Conservation (phyloP, 768 basidiomycete genomes). For the Mycena maculata region DNA sequence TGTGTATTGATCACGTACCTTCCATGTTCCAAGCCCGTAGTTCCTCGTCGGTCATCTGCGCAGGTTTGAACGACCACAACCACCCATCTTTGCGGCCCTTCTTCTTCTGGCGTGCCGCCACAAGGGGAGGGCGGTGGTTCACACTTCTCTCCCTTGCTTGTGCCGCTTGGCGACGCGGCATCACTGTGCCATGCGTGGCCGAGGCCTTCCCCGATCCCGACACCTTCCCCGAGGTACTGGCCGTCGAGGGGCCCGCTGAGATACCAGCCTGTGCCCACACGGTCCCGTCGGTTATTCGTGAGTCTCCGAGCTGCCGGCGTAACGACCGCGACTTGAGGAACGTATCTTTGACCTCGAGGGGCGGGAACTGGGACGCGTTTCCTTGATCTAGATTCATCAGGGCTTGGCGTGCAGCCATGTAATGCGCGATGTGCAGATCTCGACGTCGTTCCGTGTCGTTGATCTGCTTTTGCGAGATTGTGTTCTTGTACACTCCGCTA, state of each 20-base stretch:
- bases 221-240: background rate
- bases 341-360: conserved; percentile 6
- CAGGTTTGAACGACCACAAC: conserved; percentile 1
- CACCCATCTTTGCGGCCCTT: conserved; percentile 9
- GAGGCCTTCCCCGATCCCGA: background rate
- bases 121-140: too few species aligned
- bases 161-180: background rate
- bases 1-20: background rate
- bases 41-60: conserved; percentile 3
- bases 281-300: background rate
- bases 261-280: background rate
- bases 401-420: conserved; percentile 7
- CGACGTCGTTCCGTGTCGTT: background rate
- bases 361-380: background rate
- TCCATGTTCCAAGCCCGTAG: background rate
- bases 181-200: background rate
- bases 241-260: background rate
- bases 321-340: background rate
- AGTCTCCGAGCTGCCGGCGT: conserved; percentile 8
- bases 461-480: background rate
- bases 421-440: conserved; percentile 1
- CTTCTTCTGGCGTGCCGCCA: background rate
- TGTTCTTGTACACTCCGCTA: conserved; percentile 6
- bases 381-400: background rate
- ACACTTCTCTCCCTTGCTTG: background rate